Conservation (phyloP, 495 filamentous ascomycete species). For the Articulospora tetracladia region DNA sequence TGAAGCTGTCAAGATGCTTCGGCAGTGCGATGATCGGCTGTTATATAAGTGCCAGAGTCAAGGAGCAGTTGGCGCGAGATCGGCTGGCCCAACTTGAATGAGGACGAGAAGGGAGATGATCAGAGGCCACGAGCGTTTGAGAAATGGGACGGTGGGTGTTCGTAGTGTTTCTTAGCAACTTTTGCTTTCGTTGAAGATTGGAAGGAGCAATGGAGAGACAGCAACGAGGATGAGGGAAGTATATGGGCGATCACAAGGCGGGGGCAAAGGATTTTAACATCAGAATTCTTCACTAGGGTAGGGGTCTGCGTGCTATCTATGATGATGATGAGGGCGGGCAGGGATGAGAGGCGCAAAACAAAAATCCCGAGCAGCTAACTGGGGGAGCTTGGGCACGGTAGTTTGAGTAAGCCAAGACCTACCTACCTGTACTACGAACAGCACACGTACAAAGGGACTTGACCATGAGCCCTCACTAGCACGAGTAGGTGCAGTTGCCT, state of each 20-base stretch:
- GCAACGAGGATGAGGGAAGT: slow-evolving; percentile 20
- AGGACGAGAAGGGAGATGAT: slow-evolving; percentile 4
- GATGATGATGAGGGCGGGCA: slow-evolving; percentile 10
- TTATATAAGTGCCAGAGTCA: slow-evolving; percentile 7
- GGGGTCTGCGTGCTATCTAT: slow-evolving; percentile 17
- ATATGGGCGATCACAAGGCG: slow-evolving; percentile 24
- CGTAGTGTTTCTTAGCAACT: slow-evolving; percentile 1
- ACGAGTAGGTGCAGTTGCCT: not conserved
- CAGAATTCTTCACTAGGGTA: slow-evolving; percentile 16
- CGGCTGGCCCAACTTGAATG: not conserved
- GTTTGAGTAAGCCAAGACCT: slow-evolving; percentile 9
- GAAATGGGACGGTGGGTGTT: not conserved
- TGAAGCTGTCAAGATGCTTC: slow-evolving; percentile 17
- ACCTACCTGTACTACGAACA: slow-evolving; percentile 2
- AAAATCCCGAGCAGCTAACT: slow-evolving; percentile 15
- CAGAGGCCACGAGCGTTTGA: slow-evolving; percentile 13
- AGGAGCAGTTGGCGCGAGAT: not conserved
- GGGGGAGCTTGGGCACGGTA: slow-evolving; percentile 1
- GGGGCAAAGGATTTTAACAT: slow-evolving; percentile 23
- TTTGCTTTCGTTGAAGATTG: not conserved
- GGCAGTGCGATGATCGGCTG: slow-evolving; percentile 18
- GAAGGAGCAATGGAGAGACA: slow-evolving; percentile 11
- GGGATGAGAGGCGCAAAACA: slow-evolving; percentile 10
- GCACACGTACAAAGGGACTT: not conserved
- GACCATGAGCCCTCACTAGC: not conserved